phyloP scores from a whole-genome alignment of 2,329 filamentous ascomycete genomes.

The Xylariaceae sp. region DNA sequence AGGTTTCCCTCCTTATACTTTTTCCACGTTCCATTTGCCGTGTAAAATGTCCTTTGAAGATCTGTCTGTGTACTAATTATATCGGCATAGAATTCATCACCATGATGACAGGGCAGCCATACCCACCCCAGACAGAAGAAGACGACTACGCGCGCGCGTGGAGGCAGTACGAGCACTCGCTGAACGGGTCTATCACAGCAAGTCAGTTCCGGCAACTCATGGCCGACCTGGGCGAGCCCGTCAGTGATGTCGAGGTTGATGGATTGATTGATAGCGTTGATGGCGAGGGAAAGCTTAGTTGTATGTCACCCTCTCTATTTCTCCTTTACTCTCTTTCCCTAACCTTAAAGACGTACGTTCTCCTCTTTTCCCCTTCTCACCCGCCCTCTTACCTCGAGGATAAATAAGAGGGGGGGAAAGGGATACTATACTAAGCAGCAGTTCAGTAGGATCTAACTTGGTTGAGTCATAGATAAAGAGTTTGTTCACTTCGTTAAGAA shows the following conservation, averaged over 20 bases:
- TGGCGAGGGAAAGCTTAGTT: conserved; percentile 34
- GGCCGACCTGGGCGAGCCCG: conserved; percentile 29
- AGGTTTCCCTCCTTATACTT: not conserved
- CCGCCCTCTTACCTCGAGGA: not conserved
- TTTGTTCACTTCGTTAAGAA: conserved; percentile 35
- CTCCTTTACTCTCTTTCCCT: no score
- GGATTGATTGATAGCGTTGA: conserved; percentile 33
- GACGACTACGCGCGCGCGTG: conserved; percentile 32
- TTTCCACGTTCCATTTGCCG: no score
- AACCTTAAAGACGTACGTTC: no score
- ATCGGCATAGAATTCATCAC: conserved; percentile 35
- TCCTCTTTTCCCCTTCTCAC: no score
- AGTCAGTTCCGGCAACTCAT: conserved; percentile 34
- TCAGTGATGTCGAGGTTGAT: conserved; percentile 34
- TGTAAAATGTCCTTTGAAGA: no score
- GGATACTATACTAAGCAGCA: conserved; percentile 3
- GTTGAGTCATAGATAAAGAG: conserved; percentile 33
- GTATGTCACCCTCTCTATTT: conserved; percentile 27
- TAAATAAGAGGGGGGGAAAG: not conserved
- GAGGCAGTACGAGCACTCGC: conserved; percentile 32
- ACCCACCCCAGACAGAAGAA: conserved; percentile 25
- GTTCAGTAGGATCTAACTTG: no score
- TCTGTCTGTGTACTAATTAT: no score
- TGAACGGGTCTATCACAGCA: conserved; percentile 32
- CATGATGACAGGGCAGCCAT: conserved; percentile 39